Conservation (phyloP, 306 rosid species). For the Cicer yamashitae region DNA sequence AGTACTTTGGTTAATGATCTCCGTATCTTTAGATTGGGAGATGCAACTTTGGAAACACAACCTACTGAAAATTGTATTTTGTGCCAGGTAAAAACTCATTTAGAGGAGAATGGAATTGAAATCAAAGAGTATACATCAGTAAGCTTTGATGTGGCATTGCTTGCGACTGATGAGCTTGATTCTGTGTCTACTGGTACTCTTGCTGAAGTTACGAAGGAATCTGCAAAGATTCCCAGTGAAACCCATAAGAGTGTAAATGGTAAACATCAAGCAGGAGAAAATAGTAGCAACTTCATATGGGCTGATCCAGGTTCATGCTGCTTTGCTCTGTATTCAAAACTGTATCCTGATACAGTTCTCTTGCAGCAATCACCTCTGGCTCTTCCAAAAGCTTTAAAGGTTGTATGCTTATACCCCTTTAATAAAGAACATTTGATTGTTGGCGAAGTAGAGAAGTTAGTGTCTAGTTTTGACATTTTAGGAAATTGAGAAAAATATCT, state of each 20-base stretch:
- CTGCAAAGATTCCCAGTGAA: constrained; percentile 37
- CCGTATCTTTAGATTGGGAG: constrained; percentile 21
- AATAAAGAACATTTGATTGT: constrained; percentile 36
- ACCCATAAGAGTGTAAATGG: constrained; percentile 46
- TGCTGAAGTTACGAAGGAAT: constrained; percentile 39
- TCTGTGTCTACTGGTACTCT: constrained; percentile 44
- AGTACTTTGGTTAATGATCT: constrained; percentile 25
- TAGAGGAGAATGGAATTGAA: constrained; percentile 77
- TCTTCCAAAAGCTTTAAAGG: constrained; percentile 97
- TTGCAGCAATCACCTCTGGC: constrained; percentile 95
- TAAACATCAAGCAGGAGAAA: constrained; percentile 55
- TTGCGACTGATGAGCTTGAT: constrained; percentile 66
- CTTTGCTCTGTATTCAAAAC: constrained; percentile 77
- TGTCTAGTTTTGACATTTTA: constrained; percentile 6
- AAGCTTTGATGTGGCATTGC: constrained; percentile 70
- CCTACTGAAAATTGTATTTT: constrained; percentile 27
- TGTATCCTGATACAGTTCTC: constrained; percentile 66
- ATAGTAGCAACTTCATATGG: constrained; percentile 65
- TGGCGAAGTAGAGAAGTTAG: constrained; percentile 24
- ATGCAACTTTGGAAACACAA: constrained; percentile 27
- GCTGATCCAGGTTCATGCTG: constrained; percentile 91
- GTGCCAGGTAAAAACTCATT: constrained; percentile 70
- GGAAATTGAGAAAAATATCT: constrained; percentile 14
- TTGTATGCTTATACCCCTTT: constrained; percentile 36
- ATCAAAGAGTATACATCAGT: constrained; percentile 78